A percentile compares a stretch with the other conserved stretches of the same genome.
Evolutionary conservation across 2,329 filamentous ascomycete genomes (phyloP).

Genomic region (Cercospora janseana): DNA sequence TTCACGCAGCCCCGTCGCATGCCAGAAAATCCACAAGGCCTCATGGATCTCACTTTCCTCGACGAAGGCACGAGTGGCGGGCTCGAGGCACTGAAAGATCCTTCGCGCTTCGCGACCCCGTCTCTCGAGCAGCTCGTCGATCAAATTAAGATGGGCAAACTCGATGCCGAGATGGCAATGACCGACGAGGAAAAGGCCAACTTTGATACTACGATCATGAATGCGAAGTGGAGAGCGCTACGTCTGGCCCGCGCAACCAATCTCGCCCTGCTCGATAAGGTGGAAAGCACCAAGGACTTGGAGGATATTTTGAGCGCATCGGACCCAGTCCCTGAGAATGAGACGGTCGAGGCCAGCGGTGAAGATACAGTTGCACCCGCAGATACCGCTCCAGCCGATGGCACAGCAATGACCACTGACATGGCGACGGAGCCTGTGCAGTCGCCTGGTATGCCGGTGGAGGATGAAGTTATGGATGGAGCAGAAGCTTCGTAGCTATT

Average conservation of each 20-base stretch:
- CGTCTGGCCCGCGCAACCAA: slow-evolving; percentile 73
- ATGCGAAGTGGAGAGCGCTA: slow-evolving; percentile 86
- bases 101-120: slow-evolving; percentile 64
- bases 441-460: slow-evolving; percentile 2
- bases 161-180: slow-evolving; percentile 80
- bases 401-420: slow-evolving; percentile 6
- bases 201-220: slow-evolving; percentile 70
- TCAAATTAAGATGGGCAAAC: slow-evolving; percentile 73
- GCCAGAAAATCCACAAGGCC: slow-evolving; percentile 66
- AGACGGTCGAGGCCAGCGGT: slow-evolving; percentile 19
- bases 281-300: slow-evolving; percentile 75
- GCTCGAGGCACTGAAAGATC: slow-evolving; percentile 67
- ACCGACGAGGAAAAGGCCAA: slow-evolving; percentile 59
- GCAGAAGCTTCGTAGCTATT: slow-evolving; percentile 10
- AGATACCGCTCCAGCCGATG: slow-evolving; percentile 11
- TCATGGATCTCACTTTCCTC: slow-evolving; percentile 76
- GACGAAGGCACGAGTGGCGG: slow-evolving; percentile 62
- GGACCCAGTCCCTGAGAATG: slow-evolving; percentile 13
- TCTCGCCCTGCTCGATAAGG: slow-evolving; percentile 77
- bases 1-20: slow-evolving; percentile 69
- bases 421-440: slow-evolving; percentile 12
- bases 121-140: slow-evolving; percentile 67
- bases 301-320: slow-evolving; percentile 38
- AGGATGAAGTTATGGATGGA: slow-evolving; percentile 15
- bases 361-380: slow-evolving; percentile 15